Conservation (phyloP, 805 yeast genomes). For the Wickerhamiella domercqiae region DNA sequence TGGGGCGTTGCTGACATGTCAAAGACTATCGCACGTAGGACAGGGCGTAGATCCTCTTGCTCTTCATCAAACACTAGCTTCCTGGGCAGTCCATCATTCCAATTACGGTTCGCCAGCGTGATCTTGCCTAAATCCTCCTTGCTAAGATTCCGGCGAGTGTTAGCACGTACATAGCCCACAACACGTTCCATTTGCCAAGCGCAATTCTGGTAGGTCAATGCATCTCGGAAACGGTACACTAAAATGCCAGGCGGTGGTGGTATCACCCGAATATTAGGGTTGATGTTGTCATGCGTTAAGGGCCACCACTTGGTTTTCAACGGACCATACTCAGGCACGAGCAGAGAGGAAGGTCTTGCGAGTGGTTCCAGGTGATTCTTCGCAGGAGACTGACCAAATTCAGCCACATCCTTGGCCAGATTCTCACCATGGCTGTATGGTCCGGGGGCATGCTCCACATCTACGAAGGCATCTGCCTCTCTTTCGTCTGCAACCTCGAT, state of each 20-base stretch:
- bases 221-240: constrained; percentile 69
- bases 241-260: constrained; percentile 88
- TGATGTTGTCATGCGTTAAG: constrained; percentile 30
- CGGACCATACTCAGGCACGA: constrained; percentile 3
- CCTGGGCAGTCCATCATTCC: constrained; percentile 76
- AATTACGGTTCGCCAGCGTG: constrained; percentile 51
- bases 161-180: constrained; percentile 45
- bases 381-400: background rate
- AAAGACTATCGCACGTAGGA: constrained; percentile 54
- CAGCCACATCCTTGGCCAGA: too few relatives aligned
- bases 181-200: constrained; percentile 57
- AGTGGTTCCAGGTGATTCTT: background rate
- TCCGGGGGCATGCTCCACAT: too few relatives aligned
- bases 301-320: constrained; percentile 24
- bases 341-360: background rate
- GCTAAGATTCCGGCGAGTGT: constrained; percentile 33
- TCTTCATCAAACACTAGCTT: constrained; percentile 17
- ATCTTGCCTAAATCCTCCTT: constrained; percentile 28
- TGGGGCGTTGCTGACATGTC: constrained; percentile 69
- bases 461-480: background rate
- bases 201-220: constrained; percentile 69
- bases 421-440: too few relatives aligned
- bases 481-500: background rate
- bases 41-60: constrained; percentile 41
- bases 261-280: constrained; percentile 39